These are phyloP conservation scores for Penicillium maclennaniae DNA, from an alignment of 495 filamentous ascomycete species.

Conservation along the genomic window DNA sequence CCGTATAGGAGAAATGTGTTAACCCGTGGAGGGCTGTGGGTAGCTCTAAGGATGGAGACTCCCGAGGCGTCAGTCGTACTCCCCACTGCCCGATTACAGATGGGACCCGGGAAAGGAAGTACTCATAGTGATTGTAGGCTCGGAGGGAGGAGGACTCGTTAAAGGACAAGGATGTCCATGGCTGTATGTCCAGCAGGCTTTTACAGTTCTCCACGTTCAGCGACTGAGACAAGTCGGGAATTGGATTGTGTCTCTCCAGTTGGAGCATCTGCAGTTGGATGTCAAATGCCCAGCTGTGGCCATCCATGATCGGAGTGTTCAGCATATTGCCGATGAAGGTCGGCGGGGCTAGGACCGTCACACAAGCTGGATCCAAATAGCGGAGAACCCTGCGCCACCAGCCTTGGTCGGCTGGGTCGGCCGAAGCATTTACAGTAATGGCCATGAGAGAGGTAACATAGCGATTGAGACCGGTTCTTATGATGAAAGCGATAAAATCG, in stretches of 20 bases:
- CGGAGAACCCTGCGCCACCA: conserved; percentile 35
- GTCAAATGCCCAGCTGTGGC: conserved; percentile 41
- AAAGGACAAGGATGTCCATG: conserved; percentile 36
- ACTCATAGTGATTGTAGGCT: conserved; percentile 44
- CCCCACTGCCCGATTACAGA: conserved; percentile 37
- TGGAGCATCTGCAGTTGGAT: conserved; percentile 33
- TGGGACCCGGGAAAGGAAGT: conserved; percentile 36
- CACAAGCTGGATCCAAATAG: conserved; percentile 26
- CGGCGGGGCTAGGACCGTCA: conserved; percentile 37
- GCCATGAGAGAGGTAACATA: conserved; percentile 35
- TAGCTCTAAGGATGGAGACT: not conserved
- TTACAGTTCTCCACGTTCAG: conserved; percentile 11
- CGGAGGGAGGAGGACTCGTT: conserved; percentile 42
- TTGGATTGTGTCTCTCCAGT: conserved; percentile 16
- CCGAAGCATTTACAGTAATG: conserved; percentile 6
- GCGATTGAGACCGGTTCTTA: conserved; percentile 19
- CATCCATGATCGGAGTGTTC: conserved; percentile 26
- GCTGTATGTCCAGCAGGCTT: conserved; percentile 21
- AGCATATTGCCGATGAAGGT: conserved; percentile 29
- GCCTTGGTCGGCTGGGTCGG: conserved; percentile 14
- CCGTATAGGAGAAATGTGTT: conserved; percentile 36
- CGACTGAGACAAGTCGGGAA: not conserved
- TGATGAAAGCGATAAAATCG: conserved; percentile 28
- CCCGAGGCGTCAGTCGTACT: not conserved
- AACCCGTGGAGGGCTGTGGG: conserved; percentile 19